Percentiles rank a stretch among this genome's conserved stretches.
These are phyloP conservation scores for Pistacia atlantica DNA, from an alignment of 345 rosid species.

Conservation along the genomic window DNA sequence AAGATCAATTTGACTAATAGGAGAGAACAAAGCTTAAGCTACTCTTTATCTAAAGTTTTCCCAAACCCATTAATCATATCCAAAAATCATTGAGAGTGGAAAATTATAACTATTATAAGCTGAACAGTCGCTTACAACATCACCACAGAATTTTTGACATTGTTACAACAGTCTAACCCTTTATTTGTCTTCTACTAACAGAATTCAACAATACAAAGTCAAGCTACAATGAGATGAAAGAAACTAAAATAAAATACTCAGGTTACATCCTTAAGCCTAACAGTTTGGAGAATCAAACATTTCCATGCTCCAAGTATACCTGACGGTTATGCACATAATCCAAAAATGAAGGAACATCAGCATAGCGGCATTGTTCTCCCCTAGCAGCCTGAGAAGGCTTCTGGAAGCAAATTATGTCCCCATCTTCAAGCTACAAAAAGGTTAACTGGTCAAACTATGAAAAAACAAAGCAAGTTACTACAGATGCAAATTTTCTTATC, in stretches of 20 bases:
- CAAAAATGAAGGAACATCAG: conserved; percentile 80
- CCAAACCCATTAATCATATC: too few species aligned
- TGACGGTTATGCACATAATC: conserved; percentile 92
- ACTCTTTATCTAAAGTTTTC: too few species aligned
- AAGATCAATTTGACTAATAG: too few species aligned
- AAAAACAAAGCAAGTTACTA: neutral
- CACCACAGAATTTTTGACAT: too few species aligned
- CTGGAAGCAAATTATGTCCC: conserved; percentile 90
- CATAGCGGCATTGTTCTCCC: conserved; percentile 58
- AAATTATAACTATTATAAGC: too few species aligned
- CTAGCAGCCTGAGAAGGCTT: conserved; percentile 52
- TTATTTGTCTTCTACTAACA: too few species aligned
- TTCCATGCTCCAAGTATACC: conserved; percentile 37
- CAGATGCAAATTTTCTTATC: neutral
- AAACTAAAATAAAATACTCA: neutral
- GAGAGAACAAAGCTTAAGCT: too few species aligned
- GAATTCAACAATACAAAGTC: neutral
- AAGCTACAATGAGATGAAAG: neutral
- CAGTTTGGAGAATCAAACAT: neutral
- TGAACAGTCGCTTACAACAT: too few species aligned
- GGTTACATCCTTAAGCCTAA: neutral
- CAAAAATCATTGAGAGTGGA: too few species aligned
- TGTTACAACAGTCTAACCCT: too few species aligned
- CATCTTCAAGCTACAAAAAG: conserved; percentile 82
- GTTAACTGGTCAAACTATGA: neutral